Conservation (phyloP, 371 early-diverging fungal species). For the Quaeritorhiza haematococci region DNA sequence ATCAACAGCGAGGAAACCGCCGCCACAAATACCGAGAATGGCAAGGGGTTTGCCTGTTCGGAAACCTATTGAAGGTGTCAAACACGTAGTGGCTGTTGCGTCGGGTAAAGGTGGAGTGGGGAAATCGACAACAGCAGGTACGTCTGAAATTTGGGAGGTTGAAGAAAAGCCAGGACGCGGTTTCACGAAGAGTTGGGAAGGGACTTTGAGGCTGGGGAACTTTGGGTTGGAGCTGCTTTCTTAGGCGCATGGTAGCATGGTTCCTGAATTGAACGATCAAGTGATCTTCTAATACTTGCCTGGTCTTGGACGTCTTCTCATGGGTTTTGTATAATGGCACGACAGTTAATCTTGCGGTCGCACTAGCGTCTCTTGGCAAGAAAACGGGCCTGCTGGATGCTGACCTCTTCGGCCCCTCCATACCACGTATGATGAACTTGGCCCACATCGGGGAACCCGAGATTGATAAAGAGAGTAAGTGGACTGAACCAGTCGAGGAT, state of each 20-base stretch:
- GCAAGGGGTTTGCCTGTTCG: constrained; percentile 18
- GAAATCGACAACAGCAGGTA: constrained; percentile 82
- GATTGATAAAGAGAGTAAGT: constrained; percentile 9
- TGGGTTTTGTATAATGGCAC: not conserved
- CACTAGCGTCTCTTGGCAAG: constrained; percentile 54
- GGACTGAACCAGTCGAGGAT: not conserved
- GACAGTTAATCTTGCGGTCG: constrained; percentile 73
- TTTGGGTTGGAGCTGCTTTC: too few relatives aligned
- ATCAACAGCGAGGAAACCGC: too few relatives aligned
- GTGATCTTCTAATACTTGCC: too few relatives aligned
- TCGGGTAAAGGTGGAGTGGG: constrained; percentile 91
- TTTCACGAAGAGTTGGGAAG: too few relatives aligned
- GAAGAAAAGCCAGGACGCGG: not conserved
- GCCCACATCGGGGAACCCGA: constrained; percentile 58
- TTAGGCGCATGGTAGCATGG: not conserved
- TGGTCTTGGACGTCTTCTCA: too few relatives aligned
- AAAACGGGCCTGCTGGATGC: constrained; percentile 82
- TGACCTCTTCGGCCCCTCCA: constrained; percentile 87
- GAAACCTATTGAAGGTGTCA: constrained; percentile 13
- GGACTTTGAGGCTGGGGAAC: too few relatives aligned
- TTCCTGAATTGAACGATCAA: too few relatives aligned
- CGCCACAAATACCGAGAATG: too few relatives aligned
- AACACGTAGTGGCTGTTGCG: constrained; percentile 67
- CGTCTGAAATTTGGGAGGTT: too few relatives aligned
- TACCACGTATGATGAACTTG: constrained; percentile 81